phyloP scores from a whole-genome alignment of 495 filamentous ascomycete species.

The Penicillium ochrochloron region DNA sequence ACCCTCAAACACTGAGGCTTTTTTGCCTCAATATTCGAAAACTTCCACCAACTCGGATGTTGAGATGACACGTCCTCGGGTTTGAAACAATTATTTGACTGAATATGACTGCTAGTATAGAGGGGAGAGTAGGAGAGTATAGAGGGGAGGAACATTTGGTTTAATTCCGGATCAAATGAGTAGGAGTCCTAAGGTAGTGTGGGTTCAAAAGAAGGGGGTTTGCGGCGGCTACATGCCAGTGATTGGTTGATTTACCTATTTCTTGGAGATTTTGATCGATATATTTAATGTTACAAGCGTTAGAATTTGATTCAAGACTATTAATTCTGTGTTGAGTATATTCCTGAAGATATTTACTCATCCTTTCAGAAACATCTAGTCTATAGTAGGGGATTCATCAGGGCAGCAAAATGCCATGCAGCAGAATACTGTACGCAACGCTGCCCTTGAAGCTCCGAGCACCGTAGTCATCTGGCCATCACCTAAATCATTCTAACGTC shows the following conservation, averaged over 20 bases:
- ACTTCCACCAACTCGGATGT: constrained; percentile 16
- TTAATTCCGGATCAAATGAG: no score
- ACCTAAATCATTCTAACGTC: background rate
- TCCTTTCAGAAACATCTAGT: background rate
- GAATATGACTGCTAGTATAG: no score
- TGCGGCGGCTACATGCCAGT: background rate
- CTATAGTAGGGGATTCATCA: background rate
- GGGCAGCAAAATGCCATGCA: background rate
- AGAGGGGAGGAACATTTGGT: no score
- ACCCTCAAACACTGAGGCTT: constrained; percentile 20
- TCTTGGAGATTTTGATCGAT: background rate
- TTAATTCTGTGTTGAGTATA: background rate
- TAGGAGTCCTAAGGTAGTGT: background rate
- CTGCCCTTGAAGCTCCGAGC: background rate
- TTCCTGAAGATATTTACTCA: background rate
- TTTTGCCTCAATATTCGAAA: constrained; percentile 1
- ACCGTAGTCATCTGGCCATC: background rate
- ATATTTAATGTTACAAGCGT: background rate
- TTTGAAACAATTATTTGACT: no score
- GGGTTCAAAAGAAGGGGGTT: background rate
- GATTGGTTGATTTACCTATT: background rate
- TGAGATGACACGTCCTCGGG: constrained; percentile 10
- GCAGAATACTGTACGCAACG: background rate
- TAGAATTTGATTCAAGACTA: background rate
- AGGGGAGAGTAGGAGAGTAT: no score